phyloP scores from a whole-genome alignment of 75 land plant species.

The Cupressus sempervirens region DNA sequence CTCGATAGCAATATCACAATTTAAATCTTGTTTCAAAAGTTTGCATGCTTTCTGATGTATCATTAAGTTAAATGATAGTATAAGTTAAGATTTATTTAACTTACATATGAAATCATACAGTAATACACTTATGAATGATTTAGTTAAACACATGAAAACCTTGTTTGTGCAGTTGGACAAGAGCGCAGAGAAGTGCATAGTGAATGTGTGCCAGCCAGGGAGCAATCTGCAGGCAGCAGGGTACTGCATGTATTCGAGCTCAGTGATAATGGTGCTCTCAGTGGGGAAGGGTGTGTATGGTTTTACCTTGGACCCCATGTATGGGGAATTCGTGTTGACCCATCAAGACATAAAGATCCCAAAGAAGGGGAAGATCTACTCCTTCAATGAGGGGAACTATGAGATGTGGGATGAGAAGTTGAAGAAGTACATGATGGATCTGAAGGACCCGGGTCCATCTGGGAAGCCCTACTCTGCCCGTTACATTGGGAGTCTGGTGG shows the following conservation, averaged over 20 bases:
- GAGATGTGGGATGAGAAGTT: conserved; percentile 88
- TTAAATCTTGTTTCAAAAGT: no score
- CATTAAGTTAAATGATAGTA: no score
- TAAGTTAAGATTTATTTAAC: no score
- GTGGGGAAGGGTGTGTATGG: conserved; percentile 79
- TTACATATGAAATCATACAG: no score
- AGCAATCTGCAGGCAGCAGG: conserved; percentile 86
- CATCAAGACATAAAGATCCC: conserved; percentile 80
- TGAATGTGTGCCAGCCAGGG: conserved; percentile 91
- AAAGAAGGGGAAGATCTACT: conserved; percentile 68
- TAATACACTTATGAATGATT: no score
- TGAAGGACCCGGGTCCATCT: conserved; percentile 76
- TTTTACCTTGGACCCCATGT: conserved; percentile 88
- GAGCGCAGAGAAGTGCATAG: conserved; percentile 56
- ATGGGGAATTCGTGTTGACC: conserved; percentile 85
- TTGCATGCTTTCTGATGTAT: no score
- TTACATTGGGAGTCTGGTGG: conserved; percentile 92
- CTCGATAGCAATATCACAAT: no score
- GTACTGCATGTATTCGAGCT: conserved; percentile 99
- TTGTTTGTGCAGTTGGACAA: conserved; percentile 43
- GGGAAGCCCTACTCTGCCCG: conserved; percentile 85
- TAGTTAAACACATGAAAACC: no score
- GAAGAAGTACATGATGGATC: conserved; percentile 71
- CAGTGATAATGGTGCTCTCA: conserved; percentile 74
- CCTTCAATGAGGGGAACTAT: conserved; percentile 98